Base-by-base conservation (phyloP, 768 basidiomycete genomes). In the Russula brevipes region DNA sequence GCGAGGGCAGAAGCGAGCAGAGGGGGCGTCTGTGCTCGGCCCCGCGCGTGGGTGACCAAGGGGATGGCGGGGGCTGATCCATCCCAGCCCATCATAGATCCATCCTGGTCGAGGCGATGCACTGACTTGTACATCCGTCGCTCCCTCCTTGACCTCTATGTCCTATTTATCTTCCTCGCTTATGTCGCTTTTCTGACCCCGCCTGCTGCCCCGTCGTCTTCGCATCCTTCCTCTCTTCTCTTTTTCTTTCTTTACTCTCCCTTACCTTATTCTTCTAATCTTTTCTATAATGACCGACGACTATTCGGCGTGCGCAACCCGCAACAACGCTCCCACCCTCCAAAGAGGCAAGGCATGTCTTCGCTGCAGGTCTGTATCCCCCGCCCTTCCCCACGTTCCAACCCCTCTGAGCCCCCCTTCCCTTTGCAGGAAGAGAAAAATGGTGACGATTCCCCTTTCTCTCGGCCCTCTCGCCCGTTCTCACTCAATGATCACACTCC, bases 281-380 rank as follows among this genome's bases (percentile, higher is more conserved):
- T 60, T 24, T 59, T 60, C 65, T 60, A 44, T 63, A 68, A 68
- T 68, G 67, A 63, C 67, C 52, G 67, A 68, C 44, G 57, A 66
- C 11, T 57, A 58, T 52, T 59, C 65, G 38, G 50, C 55, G 11
- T 57, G 54, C 59, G 59, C 65, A 42, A 38, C 60, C 57, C 67
- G 65, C 44, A 57, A 59, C 59, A 9, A 55, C 17, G 59, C 55
- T 11, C 67, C 67, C 46, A 66, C 67, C 17, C 59, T 66, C 55
- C 67, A 68, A 68, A 55, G 67, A 54, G 67, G 67, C 31, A 68
- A 66, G 35, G 67, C 67, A 24, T 68, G 67, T 60, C 67, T 68
- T 56, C 65, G 67, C 24, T 68, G 67, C 67, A 68, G 67, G 67
- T 68, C 46, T 30, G 65, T 55, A 3, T 33, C 36, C 31, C 54